phyloP scores from a whole-genome alignment of 345 rosid species.

The Brassica carinata region DNA sequence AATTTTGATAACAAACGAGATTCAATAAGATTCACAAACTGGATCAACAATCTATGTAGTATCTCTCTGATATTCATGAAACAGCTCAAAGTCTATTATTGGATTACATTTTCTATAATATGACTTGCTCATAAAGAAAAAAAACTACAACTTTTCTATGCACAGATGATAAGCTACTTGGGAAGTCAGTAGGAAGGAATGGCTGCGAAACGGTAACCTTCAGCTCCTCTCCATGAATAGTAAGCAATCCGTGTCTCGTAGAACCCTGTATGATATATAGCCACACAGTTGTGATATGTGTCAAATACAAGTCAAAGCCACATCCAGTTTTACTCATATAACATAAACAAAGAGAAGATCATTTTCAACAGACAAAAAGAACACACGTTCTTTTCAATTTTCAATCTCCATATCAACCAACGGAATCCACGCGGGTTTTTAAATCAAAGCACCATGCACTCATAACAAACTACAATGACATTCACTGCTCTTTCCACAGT shows the following conservation, averaged over 20 bases:
- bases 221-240: conserved; percentile 87
- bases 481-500: not conserved
- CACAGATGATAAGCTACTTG: conserved; percentile 20
- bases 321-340: not conserved
- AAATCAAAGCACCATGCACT: not conserved
- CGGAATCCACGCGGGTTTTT: not conserved
- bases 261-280: conserved; percentile 54
- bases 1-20: too few species aligned
- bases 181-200: conserved; percentile 70
- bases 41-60: not conserved
- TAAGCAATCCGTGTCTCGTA: conserved; percentile 90
- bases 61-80: conserved; percentile 5
- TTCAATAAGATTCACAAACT: not conserved
- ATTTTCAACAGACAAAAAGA: conserved; percentile 4
- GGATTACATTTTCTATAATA: not conserved
- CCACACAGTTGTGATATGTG: conserved; percentile 11
- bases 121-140: not conserved
- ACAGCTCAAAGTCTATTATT: not conserved
- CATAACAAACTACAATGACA: not conserved
- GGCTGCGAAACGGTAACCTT: conserved; percentile 75
- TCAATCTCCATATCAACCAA: not conserved
- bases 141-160: conserved; percentile 7
- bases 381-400: not conserved
- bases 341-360: not conserved
- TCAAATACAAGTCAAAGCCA: conserved; percentile 4